Percentiles rank a stretch among this genome's conserved stretches.
phyloP scores from a whole-genome alignment of 75 land plant genomes.

The Selaginella moellendorffii region DNA sequence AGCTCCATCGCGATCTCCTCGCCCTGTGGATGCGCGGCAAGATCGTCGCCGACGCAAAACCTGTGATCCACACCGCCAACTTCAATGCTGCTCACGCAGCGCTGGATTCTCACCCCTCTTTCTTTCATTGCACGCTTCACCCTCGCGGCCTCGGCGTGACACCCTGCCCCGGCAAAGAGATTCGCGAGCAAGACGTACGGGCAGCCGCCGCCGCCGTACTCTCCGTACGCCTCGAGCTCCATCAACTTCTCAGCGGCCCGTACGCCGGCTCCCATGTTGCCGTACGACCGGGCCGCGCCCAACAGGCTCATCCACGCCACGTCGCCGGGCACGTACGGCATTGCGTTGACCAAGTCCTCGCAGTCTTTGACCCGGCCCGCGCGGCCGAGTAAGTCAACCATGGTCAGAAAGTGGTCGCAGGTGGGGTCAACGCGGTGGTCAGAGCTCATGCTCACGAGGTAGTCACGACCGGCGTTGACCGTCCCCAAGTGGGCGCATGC shows the following conservation, averaged over 20 bases:
- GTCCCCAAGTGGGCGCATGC: not conserved
- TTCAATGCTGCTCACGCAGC: too few relatives aligned
- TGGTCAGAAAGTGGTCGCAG: not conserved
- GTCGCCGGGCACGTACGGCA: slow-evolving; percentile 1
- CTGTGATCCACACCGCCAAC: too few relatives aligned
- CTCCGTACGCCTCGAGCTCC: too few relatives aligned
- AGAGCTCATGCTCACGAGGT: not conserved
- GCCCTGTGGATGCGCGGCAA: too few relatives aligned
- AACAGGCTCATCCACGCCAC: slow-evolving; percentile 1
- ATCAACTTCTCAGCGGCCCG: slow-evolving; percentile 18
- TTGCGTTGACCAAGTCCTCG: not conserved
- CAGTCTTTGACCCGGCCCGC: not conserved
- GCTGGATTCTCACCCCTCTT: too few relatives aligned
- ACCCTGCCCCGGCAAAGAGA: too few relatives aligned
- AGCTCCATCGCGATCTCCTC: too few relatives aligned
- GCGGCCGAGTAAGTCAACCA: not conserved
- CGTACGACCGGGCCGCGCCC: not conserved
- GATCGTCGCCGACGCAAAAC: too few relatives aligned
- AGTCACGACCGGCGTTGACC: not conserved
- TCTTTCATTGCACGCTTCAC: too few relatives aligned
- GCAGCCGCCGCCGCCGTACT: too few relatives aligned
- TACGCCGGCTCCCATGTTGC: not conserved
- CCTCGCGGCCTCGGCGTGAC: too few relatives aligned
- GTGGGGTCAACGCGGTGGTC: not conserved
- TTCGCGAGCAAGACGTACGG: too few relatives aligned